A percentile compares a stretch with the other conserved stretches of the same genome.
Evolutionary conservation across 2,329 filamentous ascomycete species (phyloP).

Genomic region (Colletotrichum liaoningense): DNA sequence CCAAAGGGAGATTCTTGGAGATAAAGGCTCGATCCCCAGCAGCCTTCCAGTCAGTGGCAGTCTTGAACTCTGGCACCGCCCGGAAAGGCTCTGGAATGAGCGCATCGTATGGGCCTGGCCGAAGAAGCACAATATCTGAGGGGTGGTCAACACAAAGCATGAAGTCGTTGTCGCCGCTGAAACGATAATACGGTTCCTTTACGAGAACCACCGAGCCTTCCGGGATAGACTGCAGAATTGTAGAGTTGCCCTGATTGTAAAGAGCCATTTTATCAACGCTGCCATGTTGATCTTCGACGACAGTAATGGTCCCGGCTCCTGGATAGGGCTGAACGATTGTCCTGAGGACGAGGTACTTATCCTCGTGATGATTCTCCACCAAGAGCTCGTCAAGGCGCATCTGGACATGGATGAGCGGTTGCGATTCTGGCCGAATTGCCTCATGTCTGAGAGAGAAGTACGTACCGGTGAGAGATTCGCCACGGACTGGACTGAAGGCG

Average conservation of each 20-base stretch:
- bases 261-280: slow-evolving; percentile 50
- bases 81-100: slow-evolving; percentile 4
- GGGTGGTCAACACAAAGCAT: slow-evolving; percentile 51
- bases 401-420: slow-evolving; percentile 25
- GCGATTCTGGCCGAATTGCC: too few species aligned
- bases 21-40: slow-evolving; percentile 40
- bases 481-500: slow-evolving; percentile 35
- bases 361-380: slow-evolving; percentile 48
- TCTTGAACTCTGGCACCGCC: slow-evolving; percentile 24
- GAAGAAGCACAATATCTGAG: slow-evolving; percentile 45
- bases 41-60: slow-evolving; percentile 33
- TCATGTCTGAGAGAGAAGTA: too few species aligned
- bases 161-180: slow-evolving; percentile 43
- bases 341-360: slow-evolving; percentile 45
- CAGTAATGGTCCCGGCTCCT: slow-evolving; percentile 47
- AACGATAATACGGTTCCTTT: slow-evolving; percentile 52
- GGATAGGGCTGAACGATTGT: slow-evolving; percentile 44
- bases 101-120: slow-evolving; percentile 40
- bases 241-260: slow-evolving; percentile 50
- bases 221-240: slow-evolving; percentile 45
- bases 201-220: slow-evolving; percentile 46
- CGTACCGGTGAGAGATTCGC: slow-evolving; percentile 28
- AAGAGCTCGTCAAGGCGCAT: slow-evolving; percentile 45
- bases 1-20: slow-evolving; percentile 45
- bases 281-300: slow-evolving; percentile 50